Evolutionary conservation across 2,329 filamentous ascomycete species (phyloP).

Genomic region (Coniella vitis): DNA sequence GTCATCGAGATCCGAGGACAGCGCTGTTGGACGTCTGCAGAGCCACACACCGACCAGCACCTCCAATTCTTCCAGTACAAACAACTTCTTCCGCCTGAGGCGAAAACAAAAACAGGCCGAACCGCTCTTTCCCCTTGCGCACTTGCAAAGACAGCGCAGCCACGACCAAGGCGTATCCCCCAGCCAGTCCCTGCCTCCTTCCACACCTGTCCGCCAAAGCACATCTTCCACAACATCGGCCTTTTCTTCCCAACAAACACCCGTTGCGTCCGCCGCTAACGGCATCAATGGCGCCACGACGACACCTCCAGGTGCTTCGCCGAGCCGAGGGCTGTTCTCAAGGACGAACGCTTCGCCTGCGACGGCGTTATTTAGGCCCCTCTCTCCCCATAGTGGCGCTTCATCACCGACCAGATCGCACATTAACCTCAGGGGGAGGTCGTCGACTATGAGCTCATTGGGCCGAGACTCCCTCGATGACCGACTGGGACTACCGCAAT

Average conservation of each 20-base stretch:
- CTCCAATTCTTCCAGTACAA: constrained; percentile 52
- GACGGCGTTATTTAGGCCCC: constrained; percentile 42
- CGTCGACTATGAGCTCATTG: constrained; percentile 83
- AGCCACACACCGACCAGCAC: constrained; percentile 50
- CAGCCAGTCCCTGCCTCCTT: constrained; percentile 39
- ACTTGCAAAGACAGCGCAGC: constrained; percentile 70
- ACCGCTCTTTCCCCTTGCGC: constrained; percentile 76
- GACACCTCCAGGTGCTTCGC: constrained; percentile 30
- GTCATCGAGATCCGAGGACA: constrained; percentile 84
- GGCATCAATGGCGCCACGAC: constrained; percentile 21
- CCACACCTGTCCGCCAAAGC: constrained; percentile 22
- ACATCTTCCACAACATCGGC: constrained; percentile 13
- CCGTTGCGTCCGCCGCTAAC: constrained; percentile 22
- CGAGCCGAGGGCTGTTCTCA: constrained; percentile 23
- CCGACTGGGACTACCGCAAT: constrained; percentile 57
- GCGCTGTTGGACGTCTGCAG: constrained; percentile 60
- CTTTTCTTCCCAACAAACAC: constrained; percentile 6
- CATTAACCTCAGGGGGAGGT: constrained; percentile 63
- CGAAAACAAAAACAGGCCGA: constrained; percentile 68
- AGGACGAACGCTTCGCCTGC: constrained; percentile 38
- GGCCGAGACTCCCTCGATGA: constrained; percentile 66
- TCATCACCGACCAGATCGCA: constrained; percentile 61
- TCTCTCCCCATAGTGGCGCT: constrained; percentile 48
- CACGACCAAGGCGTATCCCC: constrained; percentile 29
- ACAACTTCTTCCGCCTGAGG: constrained; percentile 75